Evolutionary conservation across 148 eudicot species (phyloP).

Genomic region (Rhododendron williamsianum): DNA sequence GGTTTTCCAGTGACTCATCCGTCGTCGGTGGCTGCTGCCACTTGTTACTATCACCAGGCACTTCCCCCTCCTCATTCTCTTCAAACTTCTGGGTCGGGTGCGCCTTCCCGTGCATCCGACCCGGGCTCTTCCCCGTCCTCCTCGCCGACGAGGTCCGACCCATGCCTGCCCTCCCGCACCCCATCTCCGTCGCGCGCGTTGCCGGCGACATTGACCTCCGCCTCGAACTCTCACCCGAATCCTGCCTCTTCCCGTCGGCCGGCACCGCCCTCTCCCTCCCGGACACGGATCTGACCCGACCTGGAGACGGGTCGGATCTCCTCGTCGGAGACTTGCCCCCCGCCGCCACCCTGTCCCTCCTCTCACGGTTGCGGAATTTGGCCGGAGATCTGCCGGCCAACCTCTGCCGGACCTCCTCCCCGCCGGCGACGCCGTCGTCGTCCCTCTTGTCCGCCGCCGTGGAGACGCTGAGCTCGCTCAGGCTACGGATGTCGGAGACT

Average conservation of each 20-base stretch:
- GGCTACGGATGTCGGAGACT: slow-evolving; percentile 34
- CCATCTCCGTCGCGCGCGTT: not conserved
- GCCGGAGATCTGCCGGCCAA: slow-evolving; percentile 21
- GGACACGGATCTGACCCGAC: slow-evolving; percentile 25
- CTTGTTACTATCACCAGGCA: not conserved
- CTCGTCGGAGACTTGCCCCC: slow-evolving; percentile 40
- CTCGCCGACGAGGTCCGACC: slow-evolving; percentile 7
- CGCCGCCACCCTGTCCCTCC: not conserved
- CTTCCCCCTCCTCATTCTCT: not conserved
- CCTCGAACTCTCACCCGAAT: slow-evolving; percentile 29
- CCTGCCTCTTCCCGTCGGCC: slow-evolving; percentile 14
- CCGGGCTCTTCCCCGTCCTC: slow-evolving; percentile 10
- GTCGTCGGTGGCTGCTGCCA: not conserved
- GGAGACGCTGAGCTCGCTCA: slow-evolving; percentile 42
- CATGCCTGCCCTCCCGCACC: not conserved
- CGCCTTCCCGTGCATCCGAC: not conserved
- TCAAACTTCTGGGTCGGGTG: not conserved
- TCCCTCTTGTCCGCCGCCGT: slow-evolving; percentile 26
- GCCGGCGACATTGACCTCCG: slow-evolving; percentile 21
- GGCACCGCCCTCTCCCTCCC: slow-evolving; percentile 4
- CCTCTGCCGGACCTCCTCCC: slow-evolving; percentile 20
- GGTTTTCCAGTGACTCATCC: slow-evolving; percentile 23
- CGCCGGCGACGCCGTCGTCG: slow-evolving; percentile 3
- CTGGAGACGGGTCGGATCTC: slow-evolving; percentile 34
- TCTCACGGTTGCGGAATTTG: slow-evolving; percentile 18